These are phyloP conservation scores for Hordeum vulgare DNA, from an alignment of 176 grass and related monocot species.

Conservation along the genomic window MorexV3_pseudomolecules_assembly NC_058523.1:545496395-545496894, in stretches of 20 bases:
- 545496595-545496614: constrained; percentile 76
- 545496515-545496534: constrained; percentile 23
- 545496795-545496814: constrained; percentile 37
- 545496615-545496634: constrained; percentile 59
- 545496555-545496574: constrained; percentile 79
- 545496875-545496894: not conserved
- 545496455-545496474: constrained; percentile 11
- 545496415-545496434: constrained; percentile 98
- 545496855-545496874: not conserved
- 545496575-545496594: constrained; percentile 81
- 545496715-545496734: constrained; percentile 77
- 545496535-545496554: constrained; percentile 67
- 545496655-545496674: constrained; percentile 80
- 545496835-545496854: not conserved
- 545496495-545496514: not conserved
- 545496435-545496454: constrained; percentile 72
- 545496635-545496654: constrained; percentile 77
- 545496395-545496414: constrained; percentile 98
- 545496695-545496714: constrained; percentile 59
- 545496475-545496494: not conserved
- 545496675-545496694: constrained; percentile 66
- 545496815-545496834: not conserved
- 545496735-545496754: constrained; percentile 81
- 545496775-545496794: constrained; percentile 47
- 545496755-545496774: constrained; percentile 80